phyloP scores from a whole-genome alignment of 2,329 filamentous ascomycete species.

The Aspergillus sp. region DNA sequence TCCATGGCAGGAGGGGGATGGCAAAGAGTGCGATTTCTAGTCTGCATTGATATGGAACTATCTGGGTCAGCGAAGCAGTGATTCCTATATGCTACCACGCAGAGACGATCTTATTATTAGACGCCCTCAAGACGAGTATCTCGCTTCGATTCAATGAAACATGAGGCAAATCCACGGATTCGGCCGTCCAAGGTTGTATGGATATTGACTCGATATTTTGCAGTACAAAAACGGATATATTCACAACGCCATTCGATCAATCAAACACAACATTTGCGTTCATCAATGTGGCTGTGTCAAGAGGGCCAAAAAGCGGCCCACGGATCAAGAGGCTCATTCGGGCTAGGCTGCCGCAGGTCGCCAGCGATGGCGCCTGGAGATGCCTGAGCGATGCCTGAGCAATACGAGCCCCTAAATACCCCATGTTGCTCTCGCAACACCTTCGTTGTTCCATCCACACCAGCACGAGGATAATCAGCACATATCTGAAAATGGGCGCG shows the following conservation, averaged over 20 bases:
- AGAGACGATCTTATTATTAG: no score
- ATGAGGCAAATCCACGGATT: no score
- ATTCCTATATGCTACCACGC: no score
- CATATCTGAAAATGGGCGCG: background rate
- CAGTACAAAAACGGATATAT: no score
- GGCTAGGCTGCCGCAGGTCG: background rate
- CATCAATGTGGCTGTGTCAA: no score
- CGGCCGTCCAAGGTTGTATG: no score
- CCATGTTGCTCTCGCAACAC: background rate
- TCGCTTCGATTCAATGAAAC: no score
- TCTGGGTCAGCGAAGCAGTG: no score
- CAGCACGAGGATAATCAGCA: background rate
- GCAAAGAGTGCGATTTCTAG: conserved; percentile 8
- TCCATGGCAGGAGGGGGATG: conserved; percentile 43
- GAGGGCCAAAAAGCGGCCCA: background rate
- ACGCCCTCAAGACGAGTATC: no score
- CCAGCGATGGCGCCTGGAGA: background rate
- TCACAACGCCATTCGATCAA: no score
- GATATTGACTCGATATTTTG: no score
- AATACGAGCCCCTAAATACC: background rate
- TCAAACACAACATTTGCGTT: no score
- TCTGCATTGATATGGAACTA: background rate
- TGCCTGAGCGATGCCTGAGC: background rate
- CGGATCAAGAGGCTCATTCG: background rate
- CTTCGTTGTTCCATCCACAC: background rate